Conservation (phyloP, 202 grass and related monocot genomes). For the Dendrocalamus latiflorus region DNA sequence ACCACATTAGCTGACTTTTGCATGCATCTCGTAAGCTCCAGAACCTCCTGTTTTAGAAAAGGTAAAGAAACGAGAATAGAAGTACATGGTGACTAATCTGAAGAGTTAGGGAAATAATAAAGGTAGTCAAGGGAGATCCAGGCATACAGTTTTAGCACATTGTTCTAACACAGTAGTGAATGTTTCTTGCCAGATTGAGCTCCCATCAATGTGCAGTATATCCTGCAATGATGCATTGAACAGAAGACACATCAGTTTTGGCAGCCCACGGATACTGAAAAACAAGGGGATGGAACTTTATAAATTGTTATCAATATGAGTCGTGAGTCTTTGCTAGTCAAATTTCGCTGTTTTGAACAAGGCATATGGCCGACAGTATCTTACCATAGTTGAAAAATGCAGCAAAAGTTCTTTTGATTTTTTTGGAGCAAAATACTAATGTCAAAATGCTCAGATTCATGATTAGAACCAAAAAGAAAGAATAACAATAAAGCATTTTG, state of each 20-base stretch:
- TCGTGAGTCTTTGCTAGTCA: background rate
- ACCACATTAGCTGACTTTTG: slow-evolving; percentile 24
- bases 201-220: slow-evolving; percentile 56
- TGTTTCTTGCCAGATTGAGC: slow-evolving; percentile 57
- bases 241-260: background rate
- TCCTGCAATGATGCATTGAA: slow-evolving; percentile 37
- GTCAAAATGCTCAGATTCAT: background rate
- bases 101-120: background rate
- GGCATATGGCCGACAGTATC: background rate
- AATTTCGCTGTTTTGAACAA: background rate
- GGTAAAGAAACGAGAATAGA: background rate
- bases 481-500: too few relatives aligned
- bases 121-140: background rate
- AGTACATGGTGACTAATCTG: background rate
- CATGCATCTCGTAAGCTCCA: slow-evolving; percentile 38
- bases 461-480: background rate
- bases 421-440: background rate
- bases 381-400: background rate
- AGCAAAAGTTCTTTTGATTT: background rate
- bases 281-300: background rate
- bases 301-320: background rate
- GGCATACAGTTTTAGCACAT: slow-evolving; percentile 49
- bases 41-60: slow-evolving; percentile 42
- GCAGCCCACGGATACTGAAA: background rate
- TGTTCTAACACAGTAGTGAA: slow-evolving; percentile 41